Conservation (phyloP, 192 early-diverging fungal genomes). For the Neocallimastix lanati region DNA sequence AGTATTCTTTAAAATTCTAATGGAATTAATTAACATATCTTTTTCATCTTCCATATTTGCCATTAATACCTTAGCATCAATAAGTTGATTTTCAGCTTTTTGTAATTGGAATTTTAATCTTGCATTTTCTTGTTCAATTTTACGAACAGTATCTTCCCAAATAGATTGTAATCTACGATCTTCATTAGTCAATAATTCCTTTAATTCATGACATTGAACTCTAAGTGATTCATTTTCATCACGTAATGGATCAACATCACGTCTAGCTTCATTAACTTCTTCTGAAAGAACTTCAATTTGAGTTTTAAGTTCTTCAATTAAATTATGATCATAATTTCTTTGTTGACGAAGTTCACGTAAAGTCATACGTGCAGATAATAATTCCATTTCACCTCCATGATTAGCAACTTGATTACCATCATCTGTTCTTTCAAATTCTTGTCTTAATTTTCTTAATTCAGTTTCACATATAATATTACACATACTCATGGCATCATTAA, state of each 20-base stretch:
- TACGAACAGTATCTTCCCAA: background rate
- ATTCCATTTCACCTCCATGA: background rate
- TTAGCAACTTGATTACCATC: background rate
- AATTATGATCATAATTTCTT: background rate
- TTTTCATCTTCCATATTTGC: background rate
- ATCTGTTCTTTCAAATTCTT: background rate
- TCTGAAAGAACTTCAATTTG: background rate
- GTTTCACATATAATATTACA: constrained; percentile 8
- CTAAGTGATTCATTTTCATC: background rate
- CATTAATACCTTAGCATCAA: background rate
- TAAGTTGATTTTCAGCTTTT: background rate
- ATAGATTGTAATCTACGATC: background rate
- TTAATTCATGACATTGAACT: background rate
- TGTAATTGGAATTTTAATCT: background rate
- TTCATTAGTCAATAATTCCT: background rate
- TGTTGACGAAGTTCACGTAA: background rate
- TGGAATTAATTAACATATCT: background rate
- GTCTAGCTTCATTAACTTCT: background rate
- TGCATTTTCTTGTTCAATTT: background rate
- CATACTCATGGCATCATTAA: constrained; percentile 15
- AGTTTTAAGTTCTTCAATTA: background rate
- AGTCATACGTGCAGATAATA: background rate
- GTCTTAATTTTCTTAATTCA: constrained; percentile 1
- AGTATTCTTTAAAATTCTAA: background rate
- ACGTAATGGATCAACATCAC: background rate